Percentiles rank a stretch among this genome's conserved stretches.
Evolutionary conservation across 768 basidiomycete species (phyloP).

Genomic region (Collybia sp.): DNA sequence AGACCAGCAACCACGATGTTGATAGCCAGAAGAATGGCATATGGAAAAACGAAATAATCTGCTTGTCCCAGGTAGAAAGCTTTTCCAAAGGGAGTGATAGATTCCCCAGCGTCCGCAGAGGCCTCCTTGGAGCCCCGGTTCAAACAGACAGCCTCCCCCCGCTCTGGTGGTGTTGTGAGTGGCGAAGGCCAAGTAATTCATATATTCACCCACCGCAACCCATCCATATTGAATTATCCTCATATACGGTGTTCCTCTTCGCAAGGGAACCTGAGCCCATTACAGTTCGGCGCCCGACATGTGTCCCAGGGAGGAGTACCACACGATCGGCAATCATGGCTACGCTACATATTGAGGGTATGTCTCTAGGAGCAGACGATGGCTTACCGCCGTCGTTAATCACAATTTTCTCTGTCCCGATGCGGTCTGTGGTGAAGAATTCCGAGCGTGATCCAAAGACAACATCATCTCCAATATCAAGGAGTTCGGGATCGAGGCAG

Average conservation of each 20-base stretch:
- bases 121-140: conserved; percentile 18
- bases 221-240: conserved; percentile 42
- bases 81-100: conserved; percentile 35
- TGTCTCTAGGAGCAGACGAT: neutral
- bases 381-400: conserved; percentile 34
- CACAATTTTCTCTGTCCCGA: conserved; percentile 33
- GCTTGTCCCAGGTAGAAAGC: conserved; percentile 37
- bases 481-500: conserved; percentile 41
- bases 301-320: conserved; percentile 37
- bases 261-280: conserved; percentile 46
- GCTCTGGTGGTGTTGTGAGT: conserved; percentile 16
- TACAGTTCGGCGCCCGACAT: conserved; percentile 32
- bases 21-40: conserved; percentile 27
- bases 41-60: conserved; percentile 35
- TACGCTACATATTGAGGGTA: conserved; percentile 5
- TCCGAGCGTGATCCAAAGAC: conserved; percentile 43
- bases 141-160: conserved; percentile 35
- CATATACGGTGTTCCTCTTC: conserved; percentile 34
- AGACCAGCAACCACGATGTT: conserved; percentile 31
- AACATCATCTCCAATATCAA: conserved; percentile 45
- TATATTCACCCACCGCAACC: conserved; percentile 30
- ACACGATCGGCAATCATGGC: conserved; percentile 49
- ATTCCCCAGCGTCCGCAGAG: conserved; percentile 16
- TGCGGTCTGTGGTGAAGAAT: conserved; percentile 37
- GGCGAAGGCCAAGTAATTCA: neutral